Conservation (phyloP, 306 rosid species). For the Trifolium fragiferum region DNA sequence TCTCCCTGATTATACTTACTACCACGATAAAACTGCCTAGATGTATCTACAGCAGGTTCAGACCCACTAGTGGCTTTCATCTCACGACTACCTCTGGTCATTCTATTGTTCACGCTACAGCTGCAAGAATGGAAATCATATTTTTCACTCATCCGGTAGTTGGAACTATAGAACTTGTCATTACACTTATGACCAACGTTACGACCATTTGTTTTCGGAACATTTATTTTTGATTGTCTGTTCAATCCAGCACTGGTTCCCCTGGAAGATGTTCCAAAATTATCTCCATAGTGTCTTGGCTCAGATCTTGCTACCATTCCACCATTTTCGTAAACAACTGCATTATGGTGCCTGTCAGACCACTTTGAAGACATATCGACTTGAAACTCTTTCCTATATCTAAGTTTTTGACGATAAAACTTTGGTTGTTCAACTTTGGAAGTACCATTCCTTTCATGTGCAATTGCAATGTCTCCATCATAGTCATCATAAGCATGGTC, state of each 20-base stretch:
- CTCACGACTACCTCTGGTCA: conserved; percentile 61
- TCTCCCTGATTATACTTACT: conserved; percentile 62
- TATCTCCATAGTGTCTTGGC: conserved; percentile 67
- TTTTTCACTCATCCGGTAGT: conserved; percentile 62
- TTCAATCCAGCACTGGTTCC: conserved; percentile 53
- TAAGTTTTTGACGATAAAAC: conserved; percentile 62
- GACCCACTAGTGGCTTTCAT: conserved; percentile 52
- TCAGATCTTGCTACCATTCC: conserved; percentile 56
- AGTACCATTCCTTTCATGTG: conserved; percentile 54
- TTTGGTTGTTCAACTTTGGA: conserved; percentile 65
- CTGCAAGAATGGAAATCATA: conserved; percentile 66
- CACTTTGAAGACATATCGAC: conserved; percentile 69
- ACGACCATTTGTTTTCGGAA: conserved; percentile 65
- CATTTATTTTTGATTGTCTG: conserved; percentile 64
- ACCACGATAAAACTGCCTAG: conserved; percentile 71
- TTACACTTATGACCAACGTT: conserved; percentile 67
- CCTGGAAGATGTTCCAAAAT: conserved; percentile 63
- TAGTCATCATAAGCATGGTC: conserved; percentile 49
- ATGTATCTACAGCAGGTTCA: conserved; percentile 64
- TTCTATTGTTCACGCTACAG: conserved; percentile 59
- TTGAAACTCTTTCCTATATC: conserved; percentile 71
- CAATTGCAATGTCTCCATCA: conserved; percentile 55
- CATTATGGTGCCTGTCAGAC: conserved; percentile 69
- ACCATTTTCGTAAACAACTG: conserved; percentile 66
- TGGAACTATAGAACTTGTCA: conserved; percentile 68